Percentiles rank a stretch among this genome's conserved stretches.
Evolutionary conservation across 176 grass and related monocot species (phyloP).

Genomic region (Microstegium vimineum): DNA sequence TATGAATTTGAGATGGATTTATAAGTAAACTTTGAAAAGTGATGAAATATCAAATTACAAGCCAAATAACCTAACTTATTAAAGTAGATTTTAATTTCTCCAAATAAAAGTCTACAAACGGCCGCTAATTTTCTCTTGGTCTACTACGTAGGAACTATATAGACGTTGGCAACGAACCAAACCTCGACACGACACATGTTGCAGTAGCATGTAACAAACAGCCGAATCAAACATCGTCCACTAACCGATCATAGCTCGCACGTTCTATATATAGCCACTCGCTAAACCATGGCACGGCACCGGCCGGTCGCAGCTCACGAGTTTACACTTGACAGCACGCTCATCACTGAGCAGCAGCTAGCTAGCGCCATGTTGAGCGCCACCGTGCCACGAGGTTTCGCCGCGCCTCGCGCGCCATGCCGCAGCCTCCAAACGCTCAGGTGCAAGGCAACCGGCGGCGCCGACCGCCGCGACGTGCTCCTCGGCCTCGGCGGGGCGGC

Average conservation of each 20-base stretch:
- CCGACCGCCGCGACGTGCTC: slow-evolving; percentile 62
- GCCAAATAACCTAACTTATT: too few species aligned
- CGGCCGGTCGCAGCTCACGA: neutral
- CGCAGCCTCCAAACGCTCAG: neutral
- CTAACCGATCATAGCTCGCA: neutral
- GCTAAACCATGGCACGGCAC: neutral
- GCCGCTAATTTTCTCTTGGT: too few species aligned
- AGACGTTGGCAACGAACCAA: neutral
- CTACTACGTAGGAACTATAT: too few species aligned
- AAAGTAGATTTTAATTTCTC: too few species aligned
- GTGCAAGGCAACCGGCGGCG: neutral
- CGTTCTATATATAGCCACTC: neutral
- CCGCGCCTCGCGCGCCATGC: neutral
- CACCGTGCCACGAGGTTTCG: neutral
- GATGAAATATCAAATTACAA: too few species aligned
- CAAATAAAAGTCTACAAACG: too few species aligned
- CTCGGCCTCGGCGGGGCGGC: slow-evolving; percentile 45
- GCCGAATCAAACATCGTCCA: neutral
- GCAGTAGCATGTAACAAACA: neutral
- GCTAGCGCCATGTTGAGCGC: neutral
- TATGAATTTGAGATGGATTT: too few species aligned
- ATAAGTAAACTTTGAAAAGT: too few species aligned
- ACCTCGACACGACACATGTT: neutral
- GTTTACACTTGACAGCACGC: neutral
- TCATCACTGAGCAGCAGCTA: neutral